Base-by-base conservation (phyloP, 768 basidiomycete genomes). In the Pleurotus platypus region DNA sequence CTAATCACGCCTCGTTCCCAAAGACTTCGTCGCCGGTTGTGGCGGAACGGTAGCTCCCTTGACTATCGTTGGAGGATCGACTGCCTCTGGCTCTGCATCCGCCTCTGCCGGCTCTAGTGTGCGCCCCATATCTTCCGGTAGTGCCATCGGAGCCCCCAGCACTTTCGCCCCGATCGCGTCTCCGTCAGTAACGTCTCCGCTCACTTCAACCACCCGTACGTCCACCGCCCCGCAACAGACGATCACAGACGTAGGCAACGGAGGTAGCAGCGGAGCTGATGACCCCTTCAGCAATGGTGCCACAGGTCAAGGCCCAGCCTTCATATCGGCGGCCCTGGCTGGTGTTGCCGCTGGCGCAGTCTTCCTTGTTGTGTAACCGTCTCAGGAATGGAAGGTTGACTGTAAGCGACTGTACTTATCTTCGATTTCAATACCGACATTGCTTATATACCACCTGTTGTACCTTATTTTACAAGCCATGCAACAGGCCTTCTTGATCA, bases 1-100 rank as follows among this genome's bases (percentile, higher is more conserved):
- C 30, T 30, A 15, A 38, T 2, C 20, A 27, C 5, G 5, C 30
- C 49, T 15, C n/a, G 16, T 38, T 37, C 30, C 16, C 5, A 12
- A 4, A 54, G 51, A 43, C 20, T 54, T 40, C 42, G 51, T 54
- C 39, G 16, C 51, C 39, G 51, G 37, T 15, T 54, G 51, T 8
- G 4, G 18, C 18, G 51, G 37, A 40, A 20, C 51, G 4, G 22
- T 39, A 2, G 5, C 39, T 12, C 51, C 51, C 24, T 24, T 42
- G 9, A n/a, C 39, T 18, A 20, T 39, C 8, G 51, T 12, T 18
- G 51, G 51, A 8, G 18, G 35, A 18, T 40, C 38, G 15, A 42
- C 22, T 24, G 39, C 51, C 13, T 39, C 37, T 15, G 39, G 11
- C 8, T 53, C 51, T 42, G 15, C 50, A 3, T 20, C 49, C 2